A percentile compares a stretch with the other conserved stretches of the same genome.
Evolutionary conservation across 2,329 filamentous ascomycete genomes (phyloP).

Genomic region (Talaromyces islandicus): DNA sequence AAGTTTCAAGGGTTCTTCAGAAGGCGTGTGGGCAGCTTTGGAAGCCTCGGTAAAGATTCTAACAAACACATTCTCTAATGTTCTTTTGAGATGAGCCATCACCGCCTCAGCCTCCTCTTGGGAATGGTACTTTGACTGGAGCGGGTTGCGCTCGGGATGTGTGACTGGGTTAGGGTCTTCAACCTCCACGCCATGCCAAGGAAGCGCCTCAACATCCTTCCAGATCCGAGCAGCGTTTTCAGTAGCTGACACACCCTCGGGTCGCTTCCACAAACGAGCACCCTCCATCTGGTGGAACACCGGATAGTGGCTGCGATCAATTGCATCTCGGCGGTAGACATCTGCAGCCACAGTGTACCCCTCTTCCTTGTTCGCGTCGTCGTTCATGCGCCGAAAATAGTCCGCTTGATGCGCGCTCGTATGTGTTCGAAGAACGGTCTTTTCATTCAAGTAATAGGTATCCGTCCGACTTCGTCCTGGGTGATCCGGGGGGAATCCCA

Average conservation of each 20-base stretch:
- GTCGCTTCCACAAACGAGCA: slow-evolving; percentile 79
- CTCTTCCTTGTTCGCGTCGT: slow-evolving; percentile 38
- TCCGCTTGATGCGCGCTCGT: slow-evolving; percentile 90
- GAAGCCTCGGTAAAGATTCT: slow-evolving; percentile 79
- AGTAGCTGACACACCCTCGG: slow-evolving; percentile 22
- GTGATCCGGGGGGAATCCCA: slow-evolving; percentile 84
- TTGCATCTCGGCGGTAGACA: slow-evolving; percentile 90
- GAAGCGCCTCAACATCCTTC: slow-evolving; percentile 65
- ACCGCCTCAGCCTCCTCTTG: slow-evolving; percentile 75
- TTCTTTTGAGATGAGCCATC: slow-evolving; percentile 77
- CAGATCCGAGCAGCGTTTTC: slow-evolving; percentile 57
- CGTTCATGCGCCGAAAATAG: slow-evolving; percentile 63
- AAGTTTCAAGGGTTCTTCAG: slow-evolving; percentile 69
- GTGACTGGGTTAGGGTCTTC: slow-evolving; percentile 77
- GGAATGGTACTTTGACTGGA: slow-evolving; percentile 67
- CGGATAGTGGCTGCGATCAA: slow-evolving; percentile 92
- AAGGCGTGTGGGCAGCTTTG: slow-evolving; percentile 38
- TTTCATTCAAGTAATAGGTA: slow-evolving; percentile 88
- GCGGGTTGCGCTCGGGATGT: slow-evolving; percentile 72
- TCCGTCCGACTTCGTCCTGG: slow-evolving; percentile 81
- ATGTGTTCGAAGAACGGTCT: slow-evolving; percentile 83
- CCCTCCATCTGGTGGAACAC: slow-evolving; percentile 99
- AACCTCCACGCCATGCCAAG: slow-evolving; percentile 67
- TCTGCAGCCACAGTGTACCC: slow-evolving; percentile 91
- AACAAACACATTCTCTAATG: slow-evolving; percentile 81